Evolutionary conservation across 1,284 basidiomycete species (phyloP), one percentile per base, ranked within the genome.

Genomic region (Schizophyllum commune): DNA sequence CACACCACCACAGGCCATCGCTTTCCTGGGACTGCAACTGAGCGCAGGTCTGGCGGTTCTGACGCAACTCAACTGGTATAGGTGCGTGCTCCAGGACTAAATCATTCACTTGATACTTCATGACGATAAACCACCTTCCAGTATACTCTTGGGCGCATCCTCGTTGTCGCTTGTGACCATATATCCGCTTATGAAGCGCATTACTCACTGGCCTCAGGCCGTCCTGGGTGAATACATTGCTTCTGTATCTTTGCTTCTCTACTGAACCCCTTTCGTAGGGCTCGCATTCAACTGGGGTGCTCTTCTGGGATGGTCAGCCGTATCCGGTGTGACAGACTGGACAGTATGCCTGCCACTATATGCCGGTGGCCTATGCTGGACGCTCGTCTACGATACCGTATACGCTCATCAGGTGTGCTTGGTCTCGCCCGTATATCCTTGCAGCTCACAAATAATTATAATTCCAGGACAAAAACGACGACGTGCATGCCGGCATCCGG

Each of bases 221-320:
- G 89, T 96, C 22, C 85, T 98, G 20, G 95, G 94, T 93, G 21
- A 20, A 52, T 59, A 58, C 57, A 56, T 52, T 54, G 65, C 58
- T 60, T 27, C 33, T 55, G 22, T 33, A 32, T 51, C 8, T 60
- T 51, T 39, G 17, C 4, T 47, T 8, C 3, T 11, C 2, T 47
- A 47, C 39, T 47, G 17, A 56, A 61, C n/a, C 13, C 15, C 13
- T 19, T 20, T 55, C 34, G 20, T 65, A 95, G 94, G 95, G 2
- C 79, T 98, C 56, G 88, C 96, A 0, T 99, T 98, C 75, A 98
- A 98, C 73, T 99, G 96, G 97, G 97, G 97, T 13, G 90, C 94
- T 0, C 77, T 99, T 4, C 84, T 99, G 7, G 97, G 97, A 32
- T 99, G 96, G 91, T 95, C 96, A 0, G 96, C 97, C 1, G 87